Conservation (phyloP, 306 rosid genomes). For the Delonix regia region DNA sequence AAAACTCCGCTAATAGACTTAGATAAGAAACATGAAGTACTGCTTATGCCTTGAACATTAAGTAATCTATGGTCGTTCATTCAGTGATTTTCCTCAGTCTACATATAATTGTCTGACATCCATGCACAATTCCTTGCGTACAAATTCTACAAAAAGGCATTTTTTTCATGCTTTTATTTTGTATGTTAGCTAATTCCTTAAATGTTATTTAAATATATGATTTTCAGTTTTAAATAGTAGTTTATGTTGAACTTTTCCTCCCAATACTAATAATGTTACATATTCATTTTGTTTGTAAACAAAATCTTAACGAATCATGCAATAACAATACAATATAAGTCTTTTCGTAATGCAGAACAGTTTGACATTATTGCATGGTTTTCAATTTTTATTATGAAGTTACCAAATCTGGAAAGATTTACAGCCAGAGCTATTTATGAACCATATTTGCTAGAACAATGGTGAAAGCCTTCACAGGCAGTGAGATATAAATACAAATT, state of each 20-base stretch:
- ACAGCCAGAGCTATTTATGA: not conserved
- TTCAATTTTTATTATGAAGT: not conserved
- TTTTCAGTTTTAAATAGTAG: not conserved
- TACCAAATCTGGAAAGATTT: not conserved
- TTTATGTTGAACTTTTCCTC: not conserved
- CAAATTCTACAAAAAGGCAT: not conserved
- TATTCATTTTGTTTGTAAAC: not conserved
- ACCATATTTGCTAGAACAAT: not conserved
- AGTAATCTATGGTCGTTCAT: conserved; percentile 43
- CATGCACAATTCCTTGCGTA: not conserved
- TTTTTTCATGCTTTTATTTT: not conserved
- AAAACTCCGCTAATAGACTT: conserved; percentile 44
- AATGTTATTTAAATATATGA: not conserved
- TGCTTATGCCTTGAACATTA: conserved; percentile 21
- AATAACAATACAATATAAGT: not conserved
- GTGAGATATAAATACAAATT: not conserved
- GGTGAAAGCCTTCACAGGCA: not conserved
- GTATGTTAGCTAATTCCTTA: not conserved
- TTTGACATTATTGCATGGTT: not conserved
- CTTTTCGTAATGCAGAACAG: not conserved
- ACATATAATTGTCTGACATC: conserved; percentile 1
- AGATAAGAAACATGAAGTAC: conserved; percentile 36
- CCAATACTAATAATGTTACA: not conserved
- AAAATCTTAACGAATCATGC: not conserved
- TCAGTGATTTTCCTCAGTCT: conserved; percentile 12